Conservation (phyloP, 2,329 filamentous ascomycete genomes). For the Fusarium sp. region DNA sequence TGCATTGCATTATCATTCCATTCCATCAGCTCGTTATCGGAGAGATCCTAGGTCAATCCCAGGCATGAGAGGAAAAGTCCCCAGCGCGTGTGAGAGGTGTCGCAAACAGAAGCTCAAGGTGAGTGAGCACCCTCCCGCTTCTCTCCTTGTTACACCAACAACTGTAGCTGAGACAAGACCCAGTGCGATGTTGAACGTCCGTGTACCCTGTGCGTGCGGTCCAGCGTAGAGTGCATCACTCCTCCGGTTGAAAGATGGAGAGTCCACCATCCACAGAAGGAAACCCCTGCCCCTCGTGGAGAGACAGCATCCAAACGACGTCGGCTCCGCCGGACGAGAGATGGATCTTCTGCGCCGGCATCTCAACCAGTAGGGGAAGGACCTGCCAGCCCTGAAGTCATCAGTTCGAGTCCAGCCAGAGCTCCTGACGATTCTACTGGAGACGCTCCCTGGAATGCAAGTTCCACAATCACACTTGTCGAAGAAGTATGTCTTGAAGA, state of each 20-base stretch:
- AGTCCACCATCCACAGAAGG: neutral
- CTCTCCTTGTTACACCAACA: neutral
- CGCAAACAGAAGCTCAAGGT: slow-evolving; percentile 22
- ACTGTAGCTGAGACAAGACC: neutral
- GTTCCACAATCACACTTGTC: slow-evolving; percentile 19
- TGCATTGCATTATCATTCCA: neutral
- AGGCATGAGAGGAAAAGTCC: slow-evolving; percentile 2
- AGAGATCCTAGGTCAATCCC: neutral
- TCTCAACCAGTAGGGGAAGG: neutral
- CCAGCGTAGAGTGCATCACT: slow-evolving; percentile 38
- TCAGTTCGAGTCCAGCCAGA: neutral
- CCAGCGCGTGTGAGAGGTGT: slow-evolving; percentile 16
- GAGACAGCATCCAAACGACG: neutral
- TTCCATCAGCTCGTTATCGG: neutral
- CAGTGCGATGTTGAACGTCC: slow-evolving; percentile 44
- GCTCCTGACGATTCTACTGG: neutral
- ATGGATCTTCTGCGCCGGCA: neutral
- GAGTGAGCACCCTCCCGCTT: neutral
- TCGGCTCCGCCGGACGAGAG: neutral
- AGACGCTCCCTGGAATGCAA: slow-evolving; percentile 7
- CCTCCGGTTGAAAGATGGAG: slow-evolving; percentile 4
- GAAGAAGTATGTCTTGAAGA: slow-evolving; percentile 11
- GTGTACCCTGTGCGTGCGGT: slow-evolving; percentile 47
- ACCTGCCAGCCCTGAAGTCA: neutral
- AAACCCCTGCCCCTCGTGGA: neutral